These are phyloP conservation scores for Alternaria consortialis DNA, from an alignment of 2,329 filamentous ascomycete species.

Conservation along the genomic window DNA sequence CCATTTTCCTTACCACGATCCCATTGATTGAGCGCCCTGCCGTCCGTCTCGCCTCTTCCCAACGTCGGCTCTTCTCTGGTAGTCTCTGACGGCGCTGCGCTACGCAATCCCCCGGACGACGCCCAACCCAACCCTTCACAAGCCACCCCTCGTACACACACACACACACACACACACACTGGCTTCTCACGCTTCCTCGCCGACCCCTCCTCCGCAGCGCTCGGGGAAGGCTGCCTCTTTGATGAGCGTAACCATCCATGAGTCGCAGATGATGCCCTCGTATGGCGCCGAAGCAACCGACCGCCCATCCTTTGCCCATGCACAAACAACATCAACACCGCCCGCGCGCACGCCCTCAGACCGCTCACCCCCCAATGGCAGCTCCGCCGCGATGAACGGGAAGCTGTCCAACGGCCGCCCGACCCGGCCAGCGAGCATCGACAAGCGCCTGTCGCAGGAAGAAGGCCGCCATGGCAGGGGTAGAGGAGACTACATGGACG, in stretches of 20 bases:
- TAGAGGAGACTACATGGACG: conserved; percentile 29
- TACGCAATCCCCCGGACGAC: conserved; percentile 22
- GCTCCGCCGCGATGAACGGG: conserved; percentile 43
- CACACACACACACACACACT: conserved; percentile 30
- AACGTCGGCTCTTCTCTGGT: conserved; percentile 8
- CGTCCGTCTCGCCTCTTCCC: conserved; percentile 1
- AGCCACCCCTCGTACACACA: conserved; percentile 22
- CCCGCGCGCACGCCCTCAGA: conserved; percentile 40
- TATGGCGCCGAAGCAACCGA: conserved; percentile 58
- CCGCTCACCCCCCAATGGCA: conserved; percentile 42
- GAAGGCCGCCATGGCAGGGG: conserved; percentile 29
- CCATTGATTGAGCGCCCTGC: conserved; percentile 7
- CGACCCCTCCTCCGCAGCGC: conserved; percentile 38
- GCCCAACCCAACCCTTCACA: conserved; percentile 17
- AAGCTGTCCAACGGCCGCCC: conserved; percentile 46
- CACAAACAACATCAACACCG: conserved; percentile 46
- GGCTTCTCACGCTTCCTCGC: conserved; percentile 37
- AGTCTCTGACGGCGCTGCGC: conserved; percentile 16
- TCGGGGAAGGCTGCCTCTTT: conserved; percentile 38
- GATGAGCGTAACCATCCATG: conserved; percentile 47
- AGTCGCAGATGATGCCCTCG: conserved; percentile 60
- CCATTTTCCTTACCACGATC: conserved; percentile 11
- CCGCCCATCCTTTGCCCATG: conserved; percentile 36
- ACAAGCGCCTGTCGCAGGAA: conserved; percentile 51
- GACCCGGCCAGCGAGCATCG: conserved; percentile 43